Evolutionary conservation across 2,329 filamentous ascomycete species (phyloP), one percentile per base, ranked within the genome.

Genomic region (Stagonosporopsis chrysanthemi): DNA sequence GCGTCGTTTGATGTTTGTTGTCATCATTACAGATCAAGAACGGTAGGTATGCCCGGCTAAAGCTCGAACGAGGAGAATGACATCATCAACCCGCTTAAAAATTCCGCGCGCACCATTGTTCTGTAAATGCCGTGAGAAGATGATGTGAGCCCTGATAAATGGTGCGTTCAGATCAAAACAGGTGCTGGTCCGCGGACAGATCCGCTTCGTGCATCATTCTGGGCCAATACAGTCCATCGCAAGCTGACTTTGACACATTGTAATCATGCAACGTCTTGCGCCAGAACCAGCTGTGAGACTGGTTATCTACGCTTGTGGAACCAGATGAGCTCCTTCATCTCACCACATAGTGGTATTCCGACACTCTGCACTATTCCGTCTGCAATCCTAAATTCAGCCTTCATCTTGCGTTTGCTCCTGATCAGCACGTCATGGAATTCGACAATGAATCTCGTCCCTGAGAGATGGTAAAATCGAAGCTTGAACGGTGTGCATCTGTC

Each of bases 401-500:
- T 50, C 35, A 53, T 12, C 41, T 56, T 64, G 22, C 19, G 44
- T 1, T 5, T 48, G 6, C 22, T 41, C 5, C 17, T 52, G 8
- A 35, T 35, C 41, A 58, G 41, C 4, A 46, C 6, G 35, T 52
- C 40, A 14, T 46, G 17, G 7, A 43, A 15, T 11, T 58, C 33
- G 12, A 46, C 44, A n/a, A 48, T 41, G 12, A 64, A 58, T 8
- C 12, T 48, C 3, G 31, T 52, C 2, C 36, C 56, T 3, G 44
- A 46, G 0, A 60, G 23, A 50, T 60, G 62, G 12, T 48, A 15
- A n/a, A 64, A 60, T 1, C 23, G 39, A n/a, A 62, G 48, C 6
- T 35, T 19, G 6, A 58, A 58, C 11, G 62, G 56, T 31, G 54
- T 54, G 26, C 62, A 53, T 19, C 60, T 56, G 22, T 64, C 62